Conservation (phyloP, 768 basidiomycete species). For the Clavulina sp. region DNA sequence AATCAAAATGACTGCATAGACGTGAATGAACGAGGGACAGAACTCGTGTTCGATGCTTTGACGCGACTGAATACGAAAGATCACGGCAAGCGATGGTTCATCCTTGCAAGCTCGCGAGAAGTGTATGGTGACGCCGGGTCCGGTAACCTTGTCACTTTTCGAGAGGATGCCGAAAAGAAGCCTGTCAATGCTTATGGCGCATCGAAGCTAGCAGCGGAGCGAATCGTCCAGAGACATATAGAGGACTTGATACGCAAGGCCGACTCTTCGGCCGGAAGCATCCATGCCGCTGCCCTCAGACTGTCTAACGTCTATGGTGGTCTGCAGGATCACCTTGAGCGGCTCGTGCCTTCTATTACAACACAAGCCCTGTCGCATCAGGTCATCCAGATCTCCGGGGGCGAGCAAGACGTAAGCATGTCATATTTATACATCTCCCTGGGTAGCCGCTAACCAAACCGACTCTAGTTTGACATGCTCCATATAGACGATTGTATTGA, state of each 20-base stretch:
- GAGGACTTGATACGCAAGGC: neutral
- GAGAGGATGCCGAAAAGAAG: conserved; percentile 10
- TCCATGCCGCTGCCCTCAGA: conserved; percentile 14
- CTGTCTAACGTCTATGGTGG: conserved; percentile 19
- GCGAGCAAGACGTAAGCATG: conserved; percentile 8
- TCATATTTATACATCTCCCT: neutral
- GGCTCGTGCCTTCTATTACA: conserved; percentile 16
- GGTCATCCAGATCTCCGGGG: conserved; percentile 17
- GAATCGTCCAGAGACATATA: conserved; percentile 10
- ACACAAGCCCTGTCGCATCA: conserved; percentile 15
- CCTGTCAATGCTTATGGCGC: conserved; percentile 15
- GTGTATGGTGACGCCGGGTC: conserved; percentile 14
- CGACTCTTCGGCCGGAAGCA: neutral
- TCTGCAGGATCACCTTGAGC: conserved; percentile 14
- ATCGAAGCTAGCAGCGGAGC: conserved; percentile 15
- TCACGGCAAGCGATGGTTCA: conserved; percentile 16
- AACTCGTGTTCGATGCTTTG: conserved; percentile 10
- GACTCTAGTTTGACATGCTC: conserved; percentile 13
- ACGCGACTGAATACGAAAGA: conserved; percentile 1
- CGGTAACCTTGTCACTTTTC: conserved; percentile 4
- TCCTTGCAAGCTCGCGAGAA: conserved; percentile 16
- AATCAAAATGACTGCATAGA: conserved; percentile 14
- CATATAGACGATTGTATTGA: conserved; percentile 18
- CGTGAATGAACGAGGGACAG: conserved; percentile 15
- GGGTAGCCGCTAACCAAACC: neutral